Evolutionary conservation across 2,329 filamentous ascomycete genomes (phyloP).

Genomic region (Nothomitra cinnamomea): DNA sequence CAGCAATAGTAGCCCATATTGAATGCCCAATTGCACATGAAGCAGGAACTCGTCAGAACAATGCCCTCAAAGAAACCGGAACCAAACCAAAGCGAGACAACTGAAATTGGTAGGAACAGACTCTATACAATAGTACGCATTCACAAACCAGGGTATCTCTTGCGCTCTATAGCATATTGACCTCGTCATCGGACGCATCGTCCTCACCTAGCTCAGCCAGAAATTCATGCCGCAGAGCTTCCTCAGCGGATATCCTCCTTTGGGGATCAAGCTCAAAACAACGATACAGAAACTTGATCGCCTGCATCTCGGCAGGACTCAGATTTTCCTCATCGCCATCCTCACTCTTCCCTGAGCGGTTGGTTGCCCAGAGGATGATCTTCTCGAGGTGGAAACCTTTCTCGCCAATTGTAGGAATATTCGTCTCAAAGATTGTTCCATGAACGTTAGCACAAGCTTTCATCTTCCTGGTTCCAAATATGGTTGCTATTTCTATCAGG

Average conservation of each 20-base stretch:
- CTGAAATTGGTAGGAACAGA: not conserved
- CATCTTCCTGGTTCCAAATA: slow-evolving; percentile 80
- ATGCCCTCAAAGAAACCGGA: not conserved
- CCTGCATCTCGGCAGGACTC: slow-evolving; percentile 50
- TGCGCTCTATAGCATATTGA: slow-evolving; percentile 21
- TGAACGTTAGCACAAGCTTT: slow-evolving; percentile 66
- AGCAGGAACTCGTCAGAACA: not conserved
- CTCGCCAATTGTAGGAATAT: slow-evolving; percentile 75
- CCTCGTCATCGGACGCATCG: slow-evolving; percentile 34
- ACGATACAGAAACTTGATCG: slow-evolving; percentile 51
- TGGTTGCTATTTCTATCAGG: slow-evolving; percentile 91
- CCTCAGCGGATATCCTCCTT: slow-evolving; percentile 55
- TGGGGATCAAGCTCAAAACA: slow-evolving; percentile 64
- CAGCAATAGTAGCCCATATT: not conserved
- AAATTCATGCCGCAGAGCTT: slow-evolving; percentile 60
- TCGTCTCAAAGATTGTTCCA: slow-evolving; percentile 83
- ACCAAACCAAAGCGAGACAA: not conserved
- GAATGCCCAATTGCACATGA: not conserved
- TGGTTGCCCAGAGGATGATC: slow-evolving; percentile 89
- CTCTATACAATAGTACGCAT: no score
- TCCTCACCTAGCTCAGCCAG: slow-evolving; percentile 24
- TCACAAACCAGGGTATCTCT: not conserved
- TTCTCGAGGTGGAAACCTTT: slow-evolving; percentile 79
- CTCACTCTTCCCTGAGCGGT: slow-evolving; percentile 46
- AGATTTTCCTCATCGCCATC: slow-evolving; percentile 32